Base-by-base conservation (phyloP, 129 eudicot species). In the Flaveria brownii region DNA sequence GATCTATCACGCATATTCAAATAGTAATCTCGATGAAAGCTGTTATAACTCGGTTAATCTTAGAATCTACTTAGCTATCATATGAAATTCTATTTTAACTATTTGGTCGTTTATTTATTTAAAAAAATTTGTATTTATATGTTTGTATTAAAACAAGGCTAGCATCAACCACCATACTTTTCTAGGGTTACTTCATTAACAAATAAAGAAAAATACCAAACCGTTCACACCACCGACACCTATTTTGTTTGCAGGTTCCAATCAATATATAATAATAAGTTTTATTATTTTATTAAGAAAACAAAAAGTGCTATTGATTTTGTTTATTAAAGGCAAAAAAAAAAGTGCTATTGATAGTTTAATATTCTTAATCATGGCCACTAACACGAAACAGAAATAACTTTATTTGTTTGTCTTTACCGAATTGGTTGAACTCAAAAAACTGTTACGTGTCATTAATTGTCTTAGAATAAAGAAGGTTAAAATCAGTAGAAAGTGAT, bases 201-300 rank as follows among this genome's bases (percentile, higher is more conserved):
- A 54, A 54, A 12, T 9, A 23, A 59, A 25, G 18, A 14, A 62
- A 28, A 62, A 28, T 4, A 28, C 42, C 43, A 14, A 51, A 26
- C 30, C n/a, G 30, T 71, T 50, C 76, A 71, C 49, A 71, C 76
- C 76, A 71, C 65, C 76, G 65, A 71, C 76, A 52, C 76, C 50
- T 71, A 47, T 47, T 70, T 63, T 63, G 69, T 71, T 30, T 62
- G 5, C 0, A 13, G 8, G 57, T 15, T 70, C 60, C 23, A 67
- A 67, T 28, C 43, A 47, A 70, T 9, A 70, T 70, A 25, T 25
- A 70, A 49, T 49, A 67, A 2, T 39, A 50, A 46, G 30, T 33
- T 5, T 26, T 4, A 61, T 61, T 23, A 61, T 25, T 25, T 61
- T 61, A 61, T 25, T 13, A 25, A 13, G 4, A 61, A 5, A 61